Percentiles rank a stretch among this genome's conserved stretches.
Conservation (phyloP, 495 filamentous ascomycete genomes). For the Penicillium samsonianum region DNA sequence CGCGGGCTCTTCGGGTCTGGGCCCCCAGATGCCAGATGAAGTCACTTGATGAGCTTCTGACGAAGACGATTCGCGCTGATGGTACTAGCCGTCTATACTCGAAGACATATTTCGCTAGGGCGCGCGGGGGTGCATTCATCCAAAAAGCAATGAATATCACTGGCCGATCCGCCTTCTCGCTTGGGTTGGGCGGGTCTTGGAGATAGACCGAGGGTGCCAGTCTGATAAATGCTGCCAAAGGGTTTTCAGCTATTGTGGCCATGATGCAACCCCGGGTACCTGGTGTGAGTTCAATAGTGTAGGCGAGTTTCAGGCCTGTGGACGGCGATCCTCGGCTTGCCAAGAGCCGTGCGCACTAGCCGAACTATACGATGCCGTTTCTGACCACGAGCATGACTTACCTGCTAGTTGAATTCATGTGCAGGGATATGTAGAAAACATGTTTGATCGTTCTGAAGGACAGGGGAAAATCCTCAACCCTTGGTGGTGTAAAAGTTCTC, state of each 20-base stretch:
- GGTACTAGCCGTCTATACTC: conserved; percentile 41
- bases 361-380: not conserved
- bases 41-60: conserved; percentile 40
- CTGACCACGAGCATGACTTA: not conserved
- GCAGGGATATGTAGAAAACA: not conserved
- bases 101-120: conserved; percentile 40
- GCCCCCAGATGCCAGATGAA: conserved; percentile 33
- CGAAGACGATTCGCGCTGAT: conserved; percentile 42
- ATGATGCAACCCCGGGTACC: conserved; percentile 6
- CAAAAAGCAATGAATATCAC: conserved; percentile 45
- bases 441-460: not conserved
- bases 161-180: conserved; percentile 12
- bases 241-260: conserved; percentile 8
- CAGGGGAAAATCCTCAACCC: not conserved
- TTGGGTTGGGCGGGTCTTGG: conserved; percentile 24
- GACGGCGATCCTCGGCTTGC: conserved; percentile 4
- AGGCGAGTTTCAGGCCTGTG: not conserved
- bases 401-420: not conserved
- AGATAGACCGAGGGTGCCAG: conserved; percentile 41
- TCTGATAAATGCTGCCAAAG: conserved; percentile 28
- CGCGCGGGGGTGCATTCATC: conserved; percentile 46
- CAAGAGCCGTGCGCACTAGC: conserved; percentile 11
- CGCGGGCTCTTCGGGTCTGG: conserved; percentile 28
- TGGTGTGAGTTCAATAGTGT: not conserved
- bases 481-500: not conserved